These are phyloP conservation scores for Sinapis alba DNA, from an alignment of 441 rosid genomes.

Conservation along the genomic window DNA sequence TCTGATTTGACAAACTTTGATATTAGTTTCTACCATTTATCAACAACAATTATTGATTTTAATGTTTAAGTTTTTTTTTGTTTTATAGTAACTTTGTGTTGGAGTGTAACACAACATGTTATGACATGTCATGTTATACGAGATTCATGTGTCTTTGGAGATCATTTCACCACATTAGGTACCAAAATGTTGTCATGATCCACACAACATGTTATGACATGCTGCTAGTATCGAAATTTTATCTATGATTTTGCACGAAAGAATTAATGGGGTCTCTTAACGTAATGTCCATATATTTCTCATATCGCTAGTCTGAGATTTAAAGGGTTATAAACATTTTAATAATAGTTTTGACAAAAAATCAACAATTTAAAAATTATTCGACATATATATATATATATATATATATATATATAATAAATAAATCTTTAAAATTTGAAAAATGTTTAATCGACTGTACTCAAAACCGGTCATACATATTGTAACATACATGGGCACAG, in stretches of 20 bases:
- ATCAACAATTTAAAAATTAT: no score
- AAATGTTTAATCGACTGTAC: no score
- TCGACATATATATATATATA: no score
- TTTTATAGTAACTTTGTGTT: background rate
- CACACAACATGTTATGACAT: background rate
- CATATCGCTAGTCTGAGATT: background rate
- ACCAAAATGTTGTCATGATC: conserved; percentile 1
- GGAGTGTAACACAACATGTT: background rate
- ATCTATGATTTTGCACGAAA: background rate
- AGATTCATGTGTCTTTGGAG: conserved; percentile 7
- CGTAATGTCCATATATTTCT: background rate
- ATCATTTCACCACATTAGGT: conserved; percentile 5
- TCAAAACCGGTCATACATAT: no score
- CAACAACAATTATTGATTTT: conserved; percentile 21
- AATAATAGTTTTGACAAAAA: no score
- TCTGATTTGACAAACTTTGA: background rate
- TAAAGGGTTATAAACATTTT: background rate
- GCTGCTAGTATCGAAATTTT: background rate
- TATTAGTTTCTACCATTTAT: conserved; percentile 17
- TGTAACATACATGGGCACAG: no score
- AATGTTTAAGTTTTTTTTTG: background rate
- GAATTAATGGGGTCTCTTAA: background rate
- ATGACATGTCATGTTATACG: background rate
- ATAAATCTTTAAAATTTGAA: no score
- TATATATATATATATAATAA: no score